Percentiles rank a stretch among this genome's conserved stretches.
phyloP scores from a whole-genome alignment of 1,139 yeast species.

The Taphrina betulina region DNA sequence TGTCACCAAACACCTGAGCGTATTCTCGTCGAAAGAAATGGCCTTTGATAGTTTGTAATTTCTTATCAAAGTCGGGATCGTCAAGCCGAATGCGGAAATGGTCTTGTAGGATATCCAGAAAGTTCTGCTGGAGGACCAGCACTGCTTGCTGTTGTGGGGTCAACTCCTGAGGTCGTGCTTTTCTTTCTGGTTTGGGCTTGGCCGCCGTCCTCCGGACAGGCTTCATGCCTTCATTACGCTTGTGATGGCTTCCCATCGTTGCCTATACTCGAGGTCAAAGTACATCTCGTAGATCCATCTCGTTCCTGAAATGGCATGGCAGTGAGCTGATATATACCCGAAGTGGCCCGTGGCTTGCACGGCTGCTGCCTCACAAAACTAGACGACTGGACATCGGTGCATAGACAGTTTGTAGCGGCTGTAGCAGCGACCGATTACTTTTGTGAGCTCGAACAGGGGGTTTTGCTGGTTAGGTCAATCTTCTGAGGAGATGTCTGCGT shows the following conservation, averaged over 20 bases:
- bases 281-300: too few relatives aligned
- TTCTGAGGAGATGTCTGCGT: slow-evolving; percentile 7
- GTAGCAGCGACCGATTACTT: too few relatives aligned
- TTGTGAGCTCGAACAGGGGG: too few relatives aligned
- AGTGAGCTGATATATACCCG: too few relatives aligned
- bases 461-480: too few relatives aligned
- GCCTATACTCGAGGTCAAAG: background rate
- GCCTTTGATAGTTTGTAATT: slow-evolving; percentile 21
- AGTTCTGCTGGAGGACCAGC: slow-evolving; percentile 3
- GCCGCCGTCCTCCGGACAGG: slow-evolving; percentile 26
- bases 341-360: too few relatives aligned
- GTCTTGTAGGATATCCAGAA: slow-evolving; percentile 12
- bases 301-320: too few relatives aligned
- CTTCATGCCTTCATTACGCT: slow-evolving; percentile 26
- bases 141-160: background rate
- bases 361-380: too few relatives aligned
- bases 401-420: too few relatives aligned
- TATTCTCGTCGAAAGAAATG: slow-evolving; percentile 19
- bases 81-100: background rate
- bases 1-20: slow-evolving; percentile 13
- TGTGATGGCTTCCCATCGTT: slow-evolving; percentile 27
- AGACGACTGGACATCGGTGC: too few relatives aligned
- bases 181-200: slow-evolving; percentile 20
- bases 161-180: slow-evolving; percentile 1
- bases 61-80: slow-evolving; percentile 3